Conservation (phyloP, 768 basidiomycete genomes). For the Trametes cingulata region DNA sequence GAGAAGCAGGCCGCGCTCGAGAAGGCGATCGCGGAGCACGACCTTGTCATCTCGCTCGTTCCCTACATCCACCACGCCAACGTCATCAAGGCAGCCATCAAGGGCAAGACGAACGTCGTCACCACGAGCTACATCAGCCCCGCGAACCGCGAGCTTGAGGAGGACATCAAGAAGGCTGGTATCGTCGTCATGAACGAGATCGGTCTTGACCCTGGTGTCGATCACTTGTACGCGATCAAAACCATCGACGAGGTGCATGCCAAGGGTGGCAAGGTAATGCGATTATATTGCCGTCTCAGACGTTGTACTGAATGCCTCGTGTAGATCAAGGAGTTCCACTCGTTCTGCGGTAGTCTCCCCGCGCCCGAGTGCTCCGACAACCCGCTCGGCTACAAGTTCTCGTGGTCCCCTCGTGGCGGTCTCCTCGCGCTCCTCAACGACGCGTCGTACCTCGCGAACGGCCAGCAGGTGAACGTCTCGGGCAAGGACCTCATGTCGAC, state of each 20-base stretch:
- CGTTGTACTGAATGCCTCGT: constrained; percentile 2
- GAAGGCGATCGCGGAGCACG: constrained; percentile 77
- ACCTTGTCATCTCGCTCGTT: constrained; percentile 95
- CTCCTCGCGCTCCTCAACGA: constrained; percentile 92
- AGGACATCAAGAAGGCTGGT: constrained; percentile 79
- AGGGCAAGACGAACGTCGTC: constrained; percentile 87
- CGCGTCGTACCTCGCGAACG: constrained; percentile 74
- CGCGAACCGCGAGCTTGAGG: constrained; percentile 85
- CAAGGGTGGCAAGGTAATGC: constrained; percentile 83
- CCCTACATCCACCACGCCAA: constrained; percentile 90
- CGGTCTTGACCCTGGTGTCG: constrained; percentile 94
- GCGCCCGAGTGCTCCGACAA: constrained; percentile 90
- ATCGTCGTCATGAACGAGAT: constrained; percentile 98
- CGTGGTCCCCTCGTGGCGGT: constrained; percentile 96
- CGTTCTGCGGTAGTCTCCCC: constrained; percentile 95
- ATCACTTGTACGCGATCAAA: constrained; percentile 93
- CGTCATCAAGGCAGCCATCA: constrained; percentile 91
- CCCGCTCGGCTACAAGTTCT: constrained; percentile 98
- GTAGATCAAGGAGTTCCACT: constrained; percentile 87
- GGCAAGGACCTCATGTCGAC: constrained; percentile 87
- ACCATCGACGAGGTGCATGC: constrained; percentile 92
- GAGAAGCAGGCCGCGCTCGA: constrained; percentile 70
- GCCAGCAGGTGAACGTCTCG: constrained; percentile 62
- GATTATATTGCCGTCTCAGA: constrained; percentile 9
- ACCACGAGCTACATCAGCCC: constrained; percentile 95